These are phyloP conservation scores for Juglanconis oblonga DNA, from an alignment of 2,329 filamentous ascomycete genomes.

Conservation along the genomic window DNA sequence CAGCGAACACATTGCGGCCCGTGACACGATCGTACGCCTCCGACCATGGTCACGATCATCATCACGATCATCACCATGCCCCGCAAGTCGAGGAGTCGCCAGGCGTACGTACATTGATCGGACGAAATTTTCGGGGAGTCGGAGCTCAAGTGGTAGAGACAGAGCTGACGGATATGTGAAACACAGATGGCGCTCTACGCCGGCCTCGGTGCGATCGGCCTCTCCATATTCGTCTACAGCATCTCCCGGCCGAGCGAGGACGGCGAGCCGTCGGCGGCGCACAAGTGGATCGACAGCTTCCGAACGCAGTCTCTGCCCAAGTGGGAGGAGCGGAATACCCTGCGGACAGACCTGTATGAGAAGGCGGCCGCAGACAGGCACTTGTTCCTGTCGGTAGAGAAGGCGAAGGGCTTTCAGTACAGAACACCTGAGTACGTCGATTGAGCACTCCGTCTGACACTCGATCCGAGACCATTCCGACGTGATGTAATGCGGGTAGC, in stretches of 20 bases:
- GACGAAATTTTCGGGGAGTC: background rate
- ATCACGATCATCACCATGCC: constrained; percentile 37
- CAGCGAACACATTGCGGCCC: constrained; percentile 21
- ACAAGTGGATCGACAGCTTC: constrained; percentile 45
- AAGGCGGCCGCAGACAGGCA: constrained; percentile 58
- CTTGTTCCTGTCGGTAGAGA: constrained; percentile 46
- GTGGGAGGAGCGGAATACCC: constrained; percentile 51
- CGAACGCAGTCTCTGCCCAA: constrained; percentile 41
- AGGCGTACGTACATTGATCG: constrained; percentile 45
- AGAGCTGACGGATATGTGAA: background rate
- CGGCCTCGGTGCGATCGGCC: constrained; percentile 42
- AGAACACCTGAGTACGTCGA: constrained; percentile 55
- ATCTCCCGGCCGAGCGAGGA: constrained; percentile 46
- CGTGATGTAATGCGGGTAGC: too few relatives aligned
- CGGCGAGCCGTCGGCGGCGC: constrained; percentile 47
- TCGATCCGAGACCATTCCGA: background rate
- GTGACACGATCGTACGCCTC: constrained; percentile 51
- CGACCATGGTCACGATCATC: constrained; percentile 43
- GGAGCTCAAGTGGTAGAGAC: background rate
- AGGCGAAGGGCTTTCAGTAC: constrained; percentile 48
- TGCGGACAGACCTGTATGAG: constrained; percentile 50
- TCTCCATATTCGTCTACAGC: constrained; percentile 44
- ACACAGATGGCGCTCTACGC: constrained; percentile 47
- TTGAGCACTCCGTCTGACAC: background rate
- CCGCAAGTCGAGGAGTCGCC: constrained; percentile 49